A percentile compares a stretch with the other conserved stretches of the same genome.
Evolutionary conservation across 192 early-diverging fungal genomes (phyloP).

Genomic region (Podila horticola): DNA sequence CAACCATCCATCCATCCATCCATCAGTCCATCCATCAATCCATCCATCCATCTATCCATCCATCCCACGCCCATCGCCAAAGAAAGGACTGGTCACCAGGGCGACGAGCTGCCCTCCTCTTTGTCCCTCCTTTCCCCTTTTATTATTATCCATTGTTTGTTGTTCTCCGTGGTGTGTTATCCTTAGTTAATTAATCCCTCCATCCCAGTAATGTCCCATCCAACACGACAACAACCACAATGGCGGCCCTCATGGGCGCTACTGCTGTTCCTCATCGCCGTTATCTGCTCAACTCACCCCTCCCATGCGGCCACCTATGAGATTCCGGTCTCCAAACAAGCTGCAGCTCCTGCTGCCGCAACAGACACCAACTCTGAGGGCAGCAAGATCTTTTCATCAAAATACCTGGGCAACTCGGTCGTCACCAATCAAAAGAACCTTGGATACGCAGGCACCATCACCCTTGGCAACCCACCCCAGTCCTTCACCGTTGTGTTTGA

Average conservation of each 20-base stretch:
- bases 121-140: neutral
- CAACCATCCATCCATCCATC: neutral
- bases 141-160: neutral
- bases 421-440: conserved; percentile 36
- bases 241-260: neutral
- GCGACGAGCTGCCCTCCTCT: neutral
- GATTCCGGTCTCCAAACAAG: conserved; percentile 24
- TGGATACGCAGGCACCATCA: conserved; percentile 91
- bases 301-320: conserved; percentile 19
- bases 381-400: conserved; percentile 21
- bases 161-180: neutral
- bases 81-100: neutral
- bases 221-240: too few relatives aligned
- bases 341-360: neutral
- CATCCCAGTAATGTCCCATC: too few relatives aligned
- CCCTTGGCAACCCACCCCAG: conserved; percentile 86
- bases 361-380: neutral
- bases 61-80: neutral
- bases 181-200: neutral
- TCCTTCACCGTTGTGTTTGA: conserved; percentile 91
- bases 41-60: conserved; percentile 1
- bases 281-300: neutral
- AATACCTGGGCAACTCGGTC: conserved; percentile 39
- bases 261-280: conserved; percentile 12
- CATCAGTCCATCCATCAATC: neutral